Percentiles rank a stretch among this genome's conserved stretches.
These are phyloP conservation scores for Rosa persica DNA, from an alignment of 306 rosid genomes.

Conservation along the genomic window DNA sequence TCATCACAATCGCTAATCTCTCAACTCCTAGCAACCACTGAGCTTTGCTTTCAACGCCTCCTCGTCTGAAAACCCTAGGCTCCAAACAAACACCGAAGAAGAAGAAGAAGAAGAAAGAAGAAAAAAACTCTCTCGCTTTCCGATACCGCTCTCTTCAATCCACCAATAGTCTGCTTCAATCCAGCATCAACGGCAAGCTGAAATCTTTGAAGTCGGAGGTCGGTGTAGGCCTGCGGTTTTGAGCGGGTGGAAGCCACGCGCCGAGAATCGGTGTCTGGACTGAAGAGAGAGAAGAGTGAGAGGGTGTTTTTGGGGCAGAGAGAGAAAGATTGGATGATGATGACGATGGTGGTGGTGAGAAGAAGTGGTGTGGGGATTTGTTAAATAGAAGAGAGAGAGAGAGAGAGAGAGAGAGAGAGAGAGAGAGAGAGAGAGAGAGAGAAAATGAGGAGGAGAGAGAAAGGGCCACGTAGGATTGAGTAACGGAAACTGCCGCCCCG, in stretches of 20 bases:
- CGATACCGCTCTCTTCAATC: not conserved
- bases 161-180: not conserved
- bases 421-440: not conserved
- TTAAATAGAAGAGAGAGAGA: slow-evolving; percentile 4
- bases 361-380: not conserved
- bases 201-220: not conserved
- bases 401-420: not conserved
- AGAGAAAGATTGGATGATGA: not conserved
- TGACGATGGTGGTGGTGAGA: not conserved
- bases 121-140: not conserved
- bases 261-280: not conserved
- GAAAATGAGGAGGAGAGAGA: not conserved
- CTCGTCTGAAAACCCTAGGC: slow-evolving; percentile 19
- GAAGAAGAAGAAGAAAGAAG: not conserved
- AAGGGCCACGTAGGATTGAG: slow-evolving; percentile 15
- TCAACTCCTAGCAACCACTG: not conserved
- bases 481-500: slow-evolving; percentile 21
- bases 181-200: not conserved
- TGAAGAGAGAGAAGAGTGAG: not conserved
- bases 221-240: not conserved
- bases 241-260: not conserved
- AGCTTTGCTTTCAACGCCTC: not conserved
- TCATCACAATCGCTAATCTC: slow-evolving; percentile 6
- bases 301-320: not conserved
- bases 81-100: not conserved